Evolutionary conservation across 2,329 filamentous ascomycete species (phyloP), one percentile per base, ranked within the genome.

Genomic region (Camillea tinctor): DNA sequence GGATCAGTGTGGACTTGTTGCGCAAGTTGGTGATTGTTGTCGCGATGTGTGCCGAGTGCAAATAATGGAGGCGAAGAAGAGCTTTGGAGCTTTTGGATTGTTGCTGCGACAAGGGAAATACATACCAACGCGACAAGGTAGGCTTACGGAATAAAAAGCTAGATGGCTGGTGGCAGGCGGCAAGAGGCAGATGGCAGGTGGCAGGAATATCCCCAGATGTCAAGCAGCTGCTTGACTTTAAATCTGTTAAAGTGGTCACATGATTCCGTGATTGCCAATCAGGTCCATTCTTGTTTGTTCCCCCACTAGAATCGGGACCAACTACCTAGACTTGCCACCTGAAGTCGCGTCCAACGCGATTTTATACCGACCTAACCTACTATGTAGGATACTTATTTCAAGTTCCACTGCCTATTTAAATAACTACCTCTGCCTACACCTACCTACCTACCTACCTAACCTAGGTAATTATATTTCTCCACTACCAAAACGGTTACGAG

Each of bases 241-340:
- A 52, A 56, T 9, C 52, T 52, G 51, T 48, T 62, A 56, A 60
- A 61, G 55, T 44, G 8, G 48, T 71, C 69, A 71, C 69, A 68
- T 71, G 69, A 54, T 67, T 59, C 64, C 69, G 69, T 64, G 69
- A 69, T 61, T 67, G 60, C 55, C 44, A 58, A 52, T 59, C 53
- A 58, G 23, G 55, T 20, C 9, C 44, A 21, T 36, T 48, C 60
- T 64, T 68, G 64, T 70, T 70, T 64, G n/a, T 64, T 61, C 58
- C 61, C 59, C 59, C 63, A 56, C 58, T 55, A 66, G 52, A 56
- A 56, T 61, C n/a, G n/a, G n/a, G n/a, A n/a, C n/a, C n/a, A n/a
- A n/a, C n/a, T n/a, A n/a, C n/a, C n/a, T n/a, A n/a, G n/a, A n/a
- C n/a, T n/a, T 62, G 56, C 63, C 54, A 60, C 61, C 57, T 40